These are phyloP conservation scores for Ilex asprella DNA, from an alignment of 257 asterid species.

Conservation along the genomic window DNA sequence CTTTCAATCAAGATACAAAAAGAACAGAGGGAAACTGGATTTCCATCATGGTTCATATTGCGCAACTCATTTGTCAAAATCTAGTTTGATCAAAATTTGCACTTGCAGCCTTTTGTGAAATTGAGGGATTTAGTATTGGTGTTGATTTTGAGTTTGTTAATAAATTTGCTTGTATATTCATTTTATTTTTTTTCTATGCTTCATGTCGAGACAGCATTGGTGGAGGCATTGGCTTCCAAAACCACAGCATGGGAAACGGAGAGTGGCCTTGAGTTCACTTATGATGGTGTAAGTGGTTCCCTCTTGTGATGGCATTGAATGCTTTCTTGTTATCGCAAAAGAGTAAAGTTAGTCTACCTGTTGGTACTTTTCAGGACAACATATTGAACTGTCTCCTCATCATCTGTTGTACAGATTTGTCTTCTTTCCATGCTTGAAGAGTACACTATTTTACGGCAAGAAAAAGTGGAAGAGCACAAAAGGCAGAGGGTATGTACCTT, in stretches of 20 bases:
- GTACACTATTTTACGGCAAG: conserved; percentile 62
- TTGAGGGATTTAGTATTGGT: too few relatives aligned
- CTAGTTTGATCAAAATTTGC: too few relatives aligned
- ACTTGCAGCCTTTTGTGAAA: too few relatives aligned
- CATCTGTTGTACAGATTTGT: conserved; percentile 45
- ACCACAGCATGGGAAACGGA: conserved; percentile 80
- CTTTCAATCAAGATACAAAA: too few relatives aligned
- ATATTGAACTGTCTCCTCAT: background rate
- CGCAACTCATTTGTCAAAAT: too few relatives aligned
- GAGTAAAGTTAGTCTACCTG: too few relatives aligned
- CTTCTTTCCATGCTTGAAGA: conserved; percentile 85
- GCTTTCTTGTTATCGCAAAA: background rate
- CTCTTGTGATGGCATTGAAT: background rate
- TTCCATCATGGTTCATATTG: too few relatives aligned
- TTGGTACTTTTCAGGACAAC: background rate
- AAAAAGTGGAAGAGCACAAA: conserved; percentile 80
- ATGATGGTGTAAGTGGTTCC: conserved; percentile 70
- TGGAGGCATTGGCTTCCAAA: conserved; percentile 78
- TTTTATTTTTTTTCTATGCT: background rate
- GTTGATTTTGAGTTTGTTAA: too few relatives aligned
- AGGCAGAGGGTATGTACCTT: conserved; percentile 64
- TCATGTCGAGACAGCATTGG: conserved; percentile 58
- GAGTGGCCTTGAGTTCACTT: conserved; percentile 65
- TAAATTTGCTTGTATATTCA: too few relatives aligned
- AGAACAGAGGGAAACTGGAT: too few relatives aligned